phyloP scores from a whole-genome alignment of 352 stramenopile genomes.

The Globisporangium echinulatum region DNA sequence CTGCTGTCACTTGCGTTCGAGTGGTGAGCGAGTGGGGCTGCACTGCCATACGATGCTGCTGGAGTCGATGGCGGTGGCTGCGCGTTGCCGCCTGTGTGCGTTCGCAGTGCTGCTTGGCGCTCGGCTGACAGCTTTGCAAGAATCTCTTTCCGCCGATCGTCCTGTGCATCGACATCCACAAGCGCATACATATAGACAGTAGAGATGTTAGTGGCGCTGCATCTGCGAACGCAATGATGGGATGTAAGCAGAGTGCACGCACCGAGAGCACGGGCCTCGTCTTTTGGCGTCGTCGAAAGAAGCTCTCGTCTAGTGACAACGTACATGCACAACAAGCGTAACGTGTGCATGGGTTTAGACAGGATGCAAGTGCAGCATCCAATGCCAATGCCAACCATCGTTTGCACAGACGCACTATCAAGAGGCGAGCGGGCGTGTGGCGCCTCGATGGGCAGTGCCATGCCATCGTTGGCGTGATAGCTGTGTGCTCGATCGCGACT shows the following conservation, averaged over 20 bases:
- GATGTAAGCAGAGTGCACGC: not conserved
- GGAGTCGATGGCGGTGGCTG: not conserved
- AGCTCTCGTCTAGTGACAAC: conserved; percentile 7
- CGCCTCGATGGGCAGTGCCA: too few species aligned
- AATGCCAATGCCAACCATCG: too few species aligned
- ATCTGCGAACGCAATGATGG: too few species aligned
- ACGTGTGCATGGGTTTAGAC: too few species aligned
- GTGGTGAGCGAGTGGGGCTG: too few species aligned
- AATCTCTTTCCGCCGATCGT: conserved; percentile 56
- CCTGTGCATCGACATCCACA: conserved; percentile 17
- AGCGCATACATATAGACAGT: too few species aligned
- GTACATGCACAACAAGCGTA: not conserved
- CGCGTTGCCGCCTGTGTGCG: not conserved
- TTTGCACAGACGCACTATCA: not conserved
- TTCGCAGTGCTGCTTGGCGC: conserved; percentile 31
- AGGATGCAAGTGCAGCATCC: not conserved
- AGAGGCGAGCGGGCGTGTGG: not conserved
- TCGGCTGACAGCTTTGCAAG: conserved; percentile 58
- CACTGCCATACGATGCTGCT: not conserved
- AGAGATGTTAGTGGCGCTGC: too few species aligned
- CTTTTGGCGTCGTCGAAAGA: conserved; percentile 22
- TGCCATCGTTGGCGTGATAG: not conserved
- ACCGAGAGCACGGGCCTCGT: conserved; percentile 34
- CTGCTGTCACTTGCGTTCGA: not conserved
- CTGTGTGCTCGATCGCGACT: not conserved